Evolutionary conservation across 2,329 filamentous ascomycete genomes (phyloP), one percentile per base, ranked within the genome.

Genomic region (Fusarium kyushuense): DNA sequence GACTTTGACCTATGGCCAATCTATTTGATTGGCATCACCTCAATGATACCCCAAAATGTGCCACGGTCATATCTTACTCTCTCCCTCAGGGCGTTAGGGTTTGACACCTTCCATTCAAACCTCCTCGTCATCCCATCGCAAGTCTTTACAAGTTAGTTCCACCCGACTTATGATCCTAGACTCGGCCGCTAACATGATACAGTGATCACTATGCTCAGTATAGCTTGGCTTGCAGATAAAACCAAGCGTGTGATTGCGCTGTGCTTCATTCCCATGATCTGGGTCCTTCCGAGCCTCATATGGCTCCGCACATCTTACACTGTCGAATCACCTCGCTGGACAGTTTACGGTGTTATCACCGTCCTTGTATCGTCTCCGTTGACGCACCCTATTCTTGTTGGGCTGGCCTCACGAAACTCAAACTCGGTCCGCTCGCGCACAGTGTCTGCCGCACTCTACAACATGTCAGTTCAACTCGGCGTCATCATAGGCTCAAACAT

Each of bases 91-190:
- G 9, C 33, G 17, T 11, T 35, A 1, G 33, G 33, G 4, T 35
- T 35, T 11, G 33, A 35, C 16, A 35, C 33, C 4, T 35, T 35
- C 2, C 33, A 35, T 1, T 35, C 33, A 3, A 35, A 35, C 17
- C 33, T 35, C 10, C 0, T 35, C 17, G 33, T 35, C 1, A 35
- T 36, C 33, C 33, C 33, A 11, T n/a, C 33, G 10, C 33, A 36
- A 5, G 33, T 36, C 6, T n/a, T 36, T 2, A 36, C 33, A 2
- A 36, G 33, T 36, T 0, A 2, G 33, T 12, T n/a, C 0, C 9
- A n/a, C 17, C 0, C 3, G 4, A 3, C n/a, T 1, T 10, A 36
- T n/a, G 33, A 0, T 11, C 0, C 16, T n/a, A 1, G n/a, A n/a
- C 9, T n/a, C 4, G 2, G 0, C 1, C 33, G 4, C 33, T 36